A percentile compares a stretch with the other conserved stretches of the same genome.
phyloP scores from a whole-genome alignment of 1,284 basidiomycete genomes.

The Hemileia vastatrix region DNA sequence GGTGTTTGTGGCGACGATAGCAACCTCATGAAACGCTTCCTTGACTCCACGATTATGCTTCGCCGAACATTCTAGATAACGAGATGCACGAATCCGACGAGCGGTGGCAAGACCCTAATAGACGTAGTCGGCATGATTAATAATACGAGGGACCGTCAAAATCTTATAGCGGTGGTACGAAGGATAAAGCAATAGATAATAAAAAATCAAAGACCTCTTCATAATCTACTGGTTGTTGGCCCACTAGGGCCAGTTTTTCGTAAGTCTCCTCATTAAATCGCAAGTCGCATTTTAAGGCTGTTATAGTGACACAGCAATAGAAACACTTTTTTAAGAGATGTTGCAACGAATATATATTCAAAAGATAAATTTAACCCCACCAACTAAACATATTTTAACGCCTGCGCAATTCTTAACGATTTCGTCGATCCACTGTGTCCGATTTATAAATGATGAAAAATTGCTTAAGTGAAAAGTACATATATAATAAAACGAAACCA shows the following conservation, averaged over 20 bases:
- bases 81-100: constrained; percentile 75
- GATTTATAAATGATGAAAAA: too few species aligned
- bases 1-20: constrained; percentile 9
- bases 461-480: not conserved
- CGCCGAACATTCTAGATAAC: constrained; percentile 95
- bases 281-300: constrained; percentile 89
- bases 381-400: constrained; percentile 59
- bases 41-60: constrained; percentile 87
- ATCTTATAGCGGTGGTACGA: too few species aligned
- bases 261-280: constrained; percentile 62
- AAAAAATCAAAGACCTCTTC: constrained; percentile 52
- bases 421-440: constrained; percentile 46
- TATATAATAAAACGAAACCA: not conserved
- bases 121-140: not conserved
- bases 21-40: constrained; percentile 73
- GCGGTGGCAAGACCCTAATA: constrained; percentile 64
- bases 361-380: constrained; percentile 28
- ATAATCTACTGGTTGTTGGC: constrained; percentile 66
- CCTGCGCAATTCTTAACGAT: constrained; percentile 74
- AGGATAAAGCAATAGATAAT: not conserved
- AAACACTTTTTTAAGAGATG: too few species aligned
- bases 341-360: not conserved
- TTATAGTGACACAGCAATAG: constrained; percentile 2
- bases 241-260: constrained; percentile 60
- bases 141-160: not conserved